Conservation (phyloP, 345 rosid species). For the Geranium brycei region DNA sequence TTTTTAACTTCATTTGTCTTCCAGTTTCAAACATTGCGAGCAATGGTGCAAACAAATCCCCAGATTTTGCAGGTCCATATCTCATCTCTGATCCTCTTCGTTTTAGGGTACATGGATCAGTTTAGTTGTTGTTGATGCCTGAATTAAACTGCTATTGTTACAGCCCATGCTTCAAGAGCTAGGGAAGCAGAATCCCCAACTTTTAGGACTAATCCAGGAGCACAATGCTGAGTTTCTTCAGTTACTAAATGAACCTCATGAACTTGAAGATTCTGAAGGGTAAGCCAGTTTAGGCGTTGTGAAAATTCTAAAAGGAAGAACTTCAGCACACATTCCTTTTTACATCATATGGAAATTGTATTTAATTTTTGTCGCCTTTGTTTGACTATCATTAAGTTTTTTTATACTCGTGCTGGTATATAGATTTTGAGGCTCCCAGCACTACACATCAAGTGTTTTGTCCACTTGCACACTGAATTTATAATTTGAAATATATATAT, state of each 20-base stretch:
- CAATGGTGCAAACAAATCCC: constrained; percentile 95
- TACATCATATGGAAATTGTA: too few relatives aligned
- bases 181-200: constrained; percentile 85
- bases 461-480: neutral
- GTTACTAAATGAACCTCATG: constrained; percentile 69
- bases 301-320: neutral
- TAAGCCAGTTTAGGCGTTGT: constrained; percentile 18
- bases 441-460: too few relatives aligned
- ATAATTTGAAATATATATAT: neutral
- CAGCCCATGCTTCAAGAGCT: constrained; percentile 97
- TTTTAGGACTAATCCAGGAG: constrained; percentile 69
- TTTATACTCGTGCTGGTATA: too few relatives aligned
- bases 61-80: constrained; percentile 78
- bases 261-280: constrained; percentile 76
- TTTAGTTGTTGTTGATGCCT: constrained; percentile 1
- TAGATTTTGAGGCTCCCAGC: too few relatives aligned
- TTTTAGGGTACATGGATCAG: neutral
- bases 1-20: constrained; percentile 4
- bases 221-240: constrained; percentile 77
- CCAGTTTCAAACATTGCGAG: constrained; percentile 82
- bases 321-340: neutral
- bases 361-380: too few relatives aligned
- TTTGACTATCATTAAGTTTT: too few relatives aligned
- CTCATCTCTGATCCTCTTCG: neutral
- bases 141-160: constrained; percentile 9